Conservation (phyloP, 169 alveolate genomes). For the Eimeria praecox region DNA sequence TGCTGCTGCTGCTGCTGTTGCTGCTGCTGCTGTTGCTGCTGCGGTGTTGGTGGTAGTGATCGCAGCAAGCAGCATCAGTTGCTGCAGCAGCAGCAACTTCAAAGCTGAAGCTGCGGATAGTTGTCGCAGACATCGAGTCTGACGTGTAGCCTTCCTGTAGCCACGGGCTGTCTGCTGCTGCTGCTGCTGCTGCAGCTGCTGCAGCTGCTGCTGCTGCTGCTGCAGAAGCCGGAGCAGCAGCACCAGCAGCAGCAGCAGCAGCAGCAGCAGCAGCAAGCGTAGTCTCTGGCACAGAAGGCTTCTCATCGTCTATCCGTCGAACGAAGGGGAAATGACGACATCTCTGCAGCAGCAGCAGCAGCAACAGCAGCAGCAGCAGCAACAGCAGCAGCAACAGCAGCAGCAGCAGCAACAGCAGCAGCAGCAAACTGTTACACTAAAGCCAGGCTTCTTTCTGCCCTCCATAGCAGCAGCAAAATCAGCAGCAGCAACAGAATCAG, state of each 20-base stretch:
- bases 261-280: not conserved
- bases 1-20: too few relatives aligned
- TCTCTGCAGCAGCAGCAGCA: not conserved
- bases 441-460: too few relatives aligned
- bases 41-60: slow-evolving; percentile 18
- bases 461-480: too few relatives aligned
- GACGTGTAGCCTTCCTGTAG: not conserved
- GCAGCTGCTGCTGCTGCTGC: not conserved
- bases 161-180: not conserved
- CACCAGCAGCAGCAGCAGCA: slow-evolving; percentile 39
- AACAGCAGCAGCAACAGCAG: slow-evolving; percentile 1
- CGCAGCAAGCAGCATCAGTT: not conserved
- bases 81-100: too few relatives aligned
- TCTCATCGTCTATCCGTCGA: too few relatives aligned
- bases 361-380: slow-evolving; percentile 13
- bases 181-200: not conserved
- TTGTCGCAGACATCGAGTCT: not conserved
- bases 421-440: too few relatives aligned
- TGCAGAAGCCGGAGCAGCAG: too few relatives aligned
- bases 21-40: not conserved
- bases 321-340: too few relatives aligned
- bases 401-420: slow-evolving; percentile 8
- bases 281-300: too few relatives aligned
- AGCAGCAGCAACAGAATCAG: too few relatives aligned
- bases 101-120: not conserved